Base-by-base conservation (phyloP, 768 basidiomycete species). In the Podaxis sp. region DNA sequence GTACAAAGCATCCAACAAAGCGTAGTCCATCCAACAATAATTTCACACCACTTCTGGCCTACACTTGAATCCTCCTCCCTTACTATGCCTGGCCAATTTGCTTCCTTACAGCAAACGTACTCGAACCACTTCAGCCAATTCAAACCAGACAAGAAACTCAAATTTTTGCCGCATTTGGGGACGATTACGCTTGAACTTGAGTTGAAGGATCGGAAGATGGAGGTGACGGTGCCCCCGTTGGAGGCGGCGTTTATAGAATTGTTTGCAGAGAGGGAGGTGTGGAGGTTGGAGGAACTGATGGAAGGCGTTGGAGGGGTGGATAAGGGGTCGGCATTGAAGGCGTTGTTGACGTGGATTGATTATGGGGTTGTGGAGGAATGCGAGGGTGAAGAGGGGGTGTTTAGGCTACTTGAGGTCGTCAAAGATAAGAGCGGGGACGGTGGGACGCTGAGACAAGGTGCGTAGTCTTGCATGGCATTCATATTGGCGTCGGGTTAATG, bases 11-110 rank as follows among this genome's bases (percentile, higher is more conserved):
- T 54, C 25, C 42, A 51, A 16, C 61, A 93, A 88, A 84, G 85
- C 5, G 76, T 86, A 14, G 76, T 98, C 1, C 93, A 95, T 67
- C 92, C 95, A 0, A 90, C 89, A 0, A 88, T 99, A 66, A 90
- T 98, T 40, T 98, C 97, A 10, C 83, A 87, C 11, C 88, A 96
- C 66, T 99, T 98, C 74, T 99, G 97, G 97, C 97, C 97, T 0
- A 75, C 87, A 1, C 78, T 97, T 25, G 89, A 91, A 66, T 75
- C 88, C 7, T 37, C 57, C 13, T 32, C 35, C 3, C 23, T 38
- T 21, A 6, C 55, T 13, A 47, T 57, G 18, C 57, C 57, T 11
- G 54, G 46, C 5, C 57, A 40, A 37, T 56, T 57, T 1, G 54
- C 58, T 65, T 94, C 92, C 55, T 74, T 90, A 3, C 91, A 93